Evolutionary conservation across 2,329 filamentous ascomycete species (phyloP), one percentile per base, ranked within the genome.

Genomic region (Mycosphaerella sp.): DNA sequence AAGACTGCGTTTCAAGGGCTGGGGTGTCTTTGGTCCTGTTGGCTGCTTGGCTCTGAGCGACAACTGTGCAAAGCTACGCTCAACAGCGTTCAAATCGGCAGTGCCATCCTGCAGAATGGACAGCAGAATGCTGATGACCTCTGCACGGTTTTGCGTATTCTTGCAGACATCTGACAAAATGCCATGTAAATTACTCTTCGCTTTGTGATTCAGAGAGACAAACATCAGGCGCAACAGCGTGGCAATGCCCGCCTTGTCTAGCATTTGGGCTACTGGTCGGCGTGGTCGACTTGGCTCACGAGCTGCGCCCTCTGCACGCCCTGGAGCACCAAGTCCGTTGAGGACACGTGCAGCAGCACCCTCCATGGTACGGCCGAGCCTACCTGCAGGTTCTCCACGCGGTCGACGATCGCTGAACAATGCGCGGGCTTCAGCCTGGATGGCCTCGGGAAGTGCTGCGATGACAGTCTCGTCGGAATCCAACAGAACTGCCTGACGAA

Each of bases 161-260:
- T 95, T 87, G 67, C 90, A 97, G 26, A 97, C 85, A 62, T 95
- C 89, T 58, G 89, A 83, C 48, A 98, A 84, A 50, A 98, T 88
- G 52, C 86, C 85, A 68, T 93, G 92, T 50, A 98, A 78, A 56
- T 89, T 87, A 58, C 80, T 83, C 61, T 90, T 88, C 46, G 93
- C 86, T 58, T 88, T 93, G 21, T 88, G 89, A 60, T 92, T 88
- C 61, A 96, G 89, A 45, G 89, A 87, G 64, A 97, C 90, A 70
- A 98, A 98, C 92, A 98, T 96, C 8, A 98, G 80, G n/a, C 95
- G 88, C 42, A 98, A 79, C 34, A 98, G 76, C n/a, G 93, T 97
- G 26, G 95, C 93, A 61, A 98, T 85, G 26, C 95, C 93, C 45
- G 91, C 81, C 73, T 95, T 96, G 71, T 98, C 93, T 31, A 98